A percentile compares a stretch with the other conserved stretches of the same genome.
Evolutionary conservation across 2,329 filamentous ascomycete species (phyloP).

Genomic region (Stagonosporopsis chrysanthemi): DNA sequence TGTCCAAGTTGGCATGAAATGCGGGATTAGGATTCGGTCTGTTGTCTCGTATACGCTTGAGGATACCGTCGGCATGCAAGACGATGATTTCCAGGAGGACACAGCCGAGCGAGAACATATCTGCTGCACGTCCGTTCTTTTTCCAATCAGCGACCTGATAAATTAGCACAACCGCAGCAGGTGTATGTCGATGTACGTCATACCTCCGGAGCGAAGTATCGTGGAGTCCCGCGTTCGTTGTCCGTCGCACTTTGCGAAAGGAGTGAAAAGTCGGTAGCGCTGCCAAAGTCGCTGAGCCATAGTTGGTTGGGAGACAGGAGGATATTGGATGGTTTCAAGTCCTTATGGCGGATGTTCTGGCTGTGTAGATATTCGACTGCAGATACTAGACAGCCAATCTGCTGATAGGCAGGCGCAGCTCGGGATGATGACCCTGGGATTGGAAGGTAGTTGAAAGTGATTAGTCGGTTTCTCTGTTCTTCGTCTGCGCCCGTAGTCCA

Average conservation of each 20-base stretch:
- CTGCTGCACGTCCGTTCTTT: slow-evolving; percentile 53
- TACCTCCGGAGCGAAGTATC: slow-evolving; percentile 33
- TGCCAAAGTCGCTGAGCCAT: slow-evolving; percentile 35
- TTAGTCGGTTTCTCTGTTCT: not conserved
- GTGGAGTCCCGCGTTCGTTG: slow-evolving; percentile 31
- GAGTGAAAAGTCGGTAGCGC: slow-evolving; percentile 32
- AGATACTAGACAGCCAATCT: slow-evolving; percentile 28
- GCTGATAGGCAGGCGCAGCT: slow-evolving; percentile 19
- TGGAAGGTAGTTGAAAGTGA: not conserved
- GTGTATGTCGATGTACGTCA: not conserved
- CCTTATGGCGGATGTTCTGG: slow-evolving; percentile 32
- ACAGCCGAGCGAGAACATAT: slow-evolving; percentile 76
- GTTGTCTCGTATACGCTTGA: slow-evolving; percentile 67
- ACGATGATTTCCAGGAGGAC: slow-evolving; percentile 74
- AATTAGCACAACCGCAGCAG: not conserved
- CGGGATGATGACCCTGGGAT: accelerated
- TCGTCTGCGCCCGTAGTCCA: not conserved
- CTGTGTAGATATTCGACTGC: slow-evolving; percentile 31
- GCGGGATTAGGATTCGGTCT: not conserved
- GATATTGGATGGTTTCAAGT: slow-evolving; percentile 34
- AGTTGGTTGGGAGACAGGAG: slow-evolving; percentile 21
- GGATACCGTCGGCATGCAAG: slow-evolving; percentile 55
- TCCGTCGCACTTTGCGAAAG: slow-evolving; percentile 32
- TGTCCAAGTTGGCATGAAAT: not conserved
- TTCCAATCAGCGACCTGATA: not conserved